Percentiles rank a stretch among this genome's conserved stretches.
Evolutionary conservation across 2,329 filamentous ascomycete species (phyloP).

Genomic region (Nemania sp.): DNA sequence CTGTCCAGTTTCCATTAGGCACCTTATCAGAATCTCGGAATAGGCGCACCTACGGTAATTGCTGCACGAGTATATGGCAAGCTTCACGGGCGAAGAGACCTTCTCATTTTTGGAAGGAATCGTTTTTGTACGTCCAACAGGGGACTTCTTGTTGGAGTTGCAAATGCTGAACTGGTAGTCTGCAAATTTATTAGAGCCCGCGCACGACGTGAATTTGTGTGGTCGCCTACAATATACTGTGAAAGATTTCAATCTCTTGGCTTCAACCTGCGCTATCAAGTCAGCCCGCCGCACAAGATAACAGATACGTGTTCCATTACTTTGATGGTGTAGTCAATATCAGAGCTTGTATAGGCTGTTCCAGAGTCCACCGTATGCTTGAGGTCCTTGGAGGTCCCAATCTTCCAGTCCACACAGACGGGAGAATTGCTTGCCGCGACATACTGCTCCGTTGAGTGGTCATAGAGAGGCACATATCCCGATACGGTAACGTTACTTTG

Average conservation of each 20-base stretch:
- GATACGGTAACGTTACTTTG: conserved; percentile 48
- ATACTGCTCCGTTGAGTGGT: conserved; percentile 49
- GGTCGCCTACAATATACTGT: conserved; percentile 54
- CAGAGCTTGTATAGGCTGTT: conserved; percentile 68
- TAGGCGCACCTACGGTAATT: conserved; percentile 59
- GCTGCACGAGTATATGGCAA: conserved; percentile 72
- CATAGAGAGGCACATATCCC: conserved; percentile 45
- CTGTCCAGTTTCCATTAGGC: conserved; percentile 34
- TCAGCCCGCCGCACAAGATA: background rate
- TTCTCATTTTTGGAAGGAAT: conserved; percentile 60
- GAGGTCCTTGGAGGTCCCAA: conserved; percentile 53
- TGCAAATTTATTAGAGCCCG: conserved; percentile 4
- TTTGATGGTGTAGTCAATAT: conserved; percentile 76
- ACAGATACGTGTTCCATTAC: conserved; percentile 39
- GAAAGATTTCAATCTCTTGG: conserved; percentile 61
- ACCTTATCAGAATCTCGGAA: background rate
- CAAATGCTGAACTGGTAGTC: conserved; percentile 72
- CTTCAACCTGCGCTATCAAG: conserved; percentile 58
- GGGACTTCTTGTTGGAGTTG: conserved; percentile 61
- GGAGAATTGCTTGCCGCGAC: conserved; percentile 58
- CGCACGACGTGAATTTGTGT: background rate
- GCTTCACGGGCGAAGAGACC: conserved; percentile 56
- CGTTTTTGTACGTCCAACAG: conserved; percentile 71
- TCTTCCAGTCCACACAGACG: conserved; percentile 68
- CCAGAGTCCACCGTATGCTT: conserved; percentile 55